Evolutionary conservation across 164 flowering plant species (phyloP).

Genomic region (Kingdonia uniflora): DNA sequence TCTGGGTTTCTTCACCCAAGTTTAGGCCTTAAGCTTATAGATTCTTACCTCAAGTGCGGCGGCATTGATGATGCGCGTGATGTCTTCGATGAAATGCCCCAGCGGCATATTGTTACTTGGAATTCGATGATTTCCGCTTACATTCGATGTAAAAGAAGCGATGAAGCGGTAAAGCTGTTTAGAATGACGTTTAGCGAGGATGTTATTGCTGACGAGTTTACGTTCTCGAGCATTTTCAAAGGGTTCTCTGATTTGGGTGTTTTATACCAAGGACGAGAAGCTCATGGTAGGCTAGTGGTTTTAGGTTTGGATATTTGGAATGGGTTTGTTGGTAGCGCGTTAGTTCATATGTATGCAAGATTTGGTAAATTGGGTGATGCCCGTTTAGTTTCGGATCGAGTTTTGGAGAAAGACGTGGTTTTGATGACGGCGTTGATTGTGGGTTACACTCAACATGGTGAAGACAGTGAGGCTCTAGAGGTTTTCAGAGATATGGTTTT

Average conservation of each 20-base stretch:
- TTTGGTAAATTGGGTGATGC: constrained; percentile 39
- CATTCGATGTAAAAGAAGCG: constrained; percentile 12
- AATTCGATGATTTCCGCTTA: constrained; percentile 42
- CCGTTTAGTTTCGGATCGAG: constrained; percentile 22
- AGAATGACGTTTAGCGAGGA: constrained; percentile 26
- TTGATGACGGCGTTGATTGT: constrained; percentile 48
- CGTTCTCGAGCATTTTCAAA: constrained; percentile 34
- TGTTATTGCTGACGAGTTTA: constrained; percentile 33
- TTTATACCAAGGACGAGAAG: constrained; percentile 21
- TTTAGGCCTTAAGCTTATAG: constrained; percentile 30
- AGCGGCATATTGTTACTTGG: constrained; percentile 34
- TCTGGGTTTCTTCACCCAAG: constrained; percentile 22
- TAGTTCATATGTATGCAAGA: constrained; percentile 51
- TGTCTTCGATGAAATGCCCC: constrained; percentile 44
- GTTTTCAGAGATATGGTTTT: constrained; percentile 30
- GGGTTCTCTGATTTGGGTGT: constrained; percentile 37
- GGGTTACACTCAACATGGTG: constrained; percentile 39
- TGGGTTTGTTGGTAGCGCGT: constrained; percentile 46
- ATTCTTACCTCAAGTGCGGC: constrained; percentile 30
- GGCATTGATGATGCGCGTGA: constrained; percentile 23
- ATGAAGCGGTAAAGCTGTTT: constrained; percentile 31
- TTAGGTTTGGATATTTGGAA: constrained; percentile 33
- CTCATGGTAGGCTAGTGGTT: constrained; percentile 41
- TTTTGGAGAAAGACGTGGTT: constrained; percentile 43
- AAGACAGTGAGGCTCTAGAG: constrained; percentile 30